Conservation (phyloP, 2,329 filamentous ascomycete genomes). For the Sporothrix dimorphospora region DNA sequence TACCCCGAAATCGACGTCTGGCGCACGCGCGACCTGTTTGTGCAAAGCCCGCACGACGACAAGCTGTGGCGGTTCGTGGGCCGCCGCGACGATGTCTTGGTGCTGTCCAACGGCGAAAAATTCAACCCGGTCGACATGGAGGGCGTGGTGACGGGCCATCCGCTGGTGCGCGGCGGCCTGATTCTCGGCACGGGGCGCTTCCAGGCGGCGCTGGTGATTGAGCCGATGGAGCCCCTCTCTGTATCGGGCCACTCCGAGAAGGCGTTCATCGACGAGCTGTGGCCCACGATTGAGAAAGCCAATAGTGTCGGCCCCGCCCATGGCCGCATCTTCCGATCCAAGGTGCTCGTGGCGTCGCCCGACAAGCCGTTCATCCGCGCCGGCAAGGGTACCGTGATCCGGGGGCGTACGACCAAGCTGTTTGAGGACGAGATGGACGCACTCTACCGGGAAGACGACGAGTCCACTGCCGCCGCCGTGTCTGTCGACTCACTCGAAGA, state of each 20-base stretch:
- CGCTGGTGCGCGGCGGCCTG: conserved; percentile 46
- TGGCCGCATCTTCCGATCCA: conserved; percentile 48
- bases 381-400: conserved; percentile 52
- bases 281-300: conserved; percentile 48
- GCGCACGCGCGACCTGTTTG: conserved; percentile 52
- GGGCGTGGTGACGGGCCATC: conserved; percentile 45
- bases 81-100: conserved; percentile 51
- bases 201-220: conserved; percentile 53
- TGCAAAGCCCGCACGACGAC: conserved; percentile 46
- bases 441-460: conserved; percentile 35
- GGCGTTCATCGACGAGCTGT: conserved; percentile 48
- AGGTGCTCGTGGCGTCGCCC: conserved; percentile 46
- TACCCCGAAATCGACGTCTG: conserved; percentile 33
- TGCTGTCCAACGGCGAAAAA: conserved; percentile 56
- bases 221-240: conserved; percentile 40
- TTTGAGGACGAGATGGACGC: conserved; percentile 39
- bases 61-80: conserved; percentile 47
- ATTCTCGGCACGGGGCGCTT: conserved; percentile 52
- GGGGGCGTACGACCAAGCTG: conserved; percentile 36
- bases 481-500: conserved; percentile 32
- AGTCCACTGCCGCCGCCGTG: conserved; percentile 30
- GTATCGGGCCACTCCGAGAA: conserved; percentile 20
- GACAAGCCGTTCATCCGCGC: conserved; percentile 50
- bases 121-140: conserved; percentile 54
- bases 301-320: conserved; percentile 52